Percentiles rank a stretch among this genome's conserved stretches.
These are phyloP conservation scores for Samsoniella hepiali DNA, from an alignment of 2,329 filamentous ascomycete species.

Conservation along the genomic window DNA sequence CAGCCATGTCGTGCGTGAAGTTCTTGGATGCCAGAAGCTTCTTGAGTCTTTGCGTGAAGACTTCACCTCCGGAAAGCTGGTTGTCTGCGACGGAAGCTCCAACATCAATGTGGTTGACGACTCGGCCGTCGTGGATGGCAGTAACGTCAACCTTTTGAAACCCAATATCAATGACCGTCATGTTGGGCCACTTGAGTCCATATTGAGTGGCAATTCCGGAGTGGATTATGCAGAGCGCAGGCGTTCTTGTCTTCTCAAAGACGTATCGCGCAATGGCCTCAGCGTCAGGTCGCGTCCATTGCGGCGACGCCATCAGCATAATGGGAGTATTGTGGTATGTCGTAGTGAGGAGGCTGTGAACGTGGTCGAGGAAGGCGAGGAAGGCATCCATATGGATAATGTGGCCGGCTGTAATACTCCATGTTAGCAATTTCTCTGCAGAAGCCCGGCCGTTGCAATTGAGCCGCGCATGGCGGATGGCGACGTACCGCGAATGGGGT, in stretches of 20 bases:
- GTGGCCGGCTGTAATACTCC: conserved; percentile 56
- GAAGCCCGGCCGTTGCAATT: background rate
- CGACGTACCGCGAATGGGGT: conserved; percentile 65
- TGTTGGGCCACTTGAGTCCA: conserved; percentile 68
- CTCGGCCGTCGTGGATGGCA: conserved; percentile 77
- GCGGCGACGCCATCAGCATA: conserved; percentile 82
- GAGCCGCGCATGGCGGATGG: background rate
- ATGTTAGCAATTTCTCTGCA: conserved; percentile 18
- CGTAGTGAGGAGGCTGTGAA: conserved; percentile 84
- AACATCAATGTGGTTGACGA: conserved; percentile 64
- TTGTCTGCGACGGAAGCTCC: conserved; percentile 52
- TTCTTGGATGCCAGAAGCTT: conserved; percentile 60
- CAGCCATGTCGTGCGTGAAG: conserved; percentile 64
- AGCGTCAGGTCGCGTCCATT: conserved; percentile 84
- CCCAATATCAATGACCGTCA: conserved; percentile 88
- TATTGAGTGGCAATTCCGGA: conserved; percentile 85
- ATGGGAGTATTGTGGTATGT: conserved; percentile 96
- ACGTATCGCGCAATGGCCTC: conserved; percentile 90
- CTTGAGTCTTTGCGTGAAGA: conserved; percentile 72
- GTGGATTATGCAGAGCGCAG: conserved; percentile 86
- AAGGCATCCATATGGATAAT: conserved; percentile 92
- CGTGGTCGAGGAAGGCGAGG: conserved; percentile 87
- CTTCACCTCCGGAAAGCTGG: conserved; percentile 74
- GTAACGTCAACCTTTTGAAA: conserved; percentile 91
- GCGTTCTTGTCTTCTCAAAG: conserved; percentile 95